phyloP scores from a whole-genome alignment of 208 protist species.

The Acanthamoeba lenticulata region DNA sequence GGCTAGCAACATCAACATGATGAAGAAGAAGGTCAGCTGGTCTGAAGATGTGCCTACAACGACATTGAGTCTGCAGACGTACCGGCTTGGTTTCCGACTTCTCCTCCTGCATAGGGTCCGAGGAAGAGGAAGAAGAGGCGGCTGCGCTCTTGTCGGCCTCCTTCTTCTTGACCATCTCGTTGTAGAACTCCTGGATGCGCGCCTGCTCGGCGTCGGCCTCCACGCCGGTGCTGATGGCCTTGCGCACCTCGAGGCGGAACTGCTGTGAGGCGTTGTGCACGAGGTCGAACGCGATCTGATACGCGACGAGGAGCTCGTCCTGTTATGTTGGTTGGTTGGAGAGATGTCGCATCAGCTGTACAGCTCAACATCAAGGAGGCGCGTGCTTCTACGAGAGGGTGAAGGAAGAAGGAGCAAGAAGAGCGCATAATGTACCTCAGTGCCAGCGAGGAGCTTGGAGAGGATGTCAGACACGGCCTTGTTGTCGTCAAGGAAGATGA shows the following conservation, averaged over 20 bases:
- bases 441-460: slow-evolving; percentile 82
- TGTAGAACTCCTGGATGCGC: slow-evolving; percentile 61
- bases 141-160: slow-evolving; percentile 19
- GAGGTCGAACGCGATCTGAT: slow-evolving; percentile 91
- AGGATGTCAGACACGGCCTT: slow-evolving; percentile 90
- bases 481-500: slow-evolving; percentile 94
- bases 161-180: slow-evolving; percentile 65
- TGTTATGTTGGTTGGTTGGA: not conserved
- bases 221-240: not conserved
- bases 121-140: not conserved
- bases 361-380: not conserved
- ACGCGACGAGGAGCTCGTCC: slow-evolving; percentile 85
- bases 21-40: not conserved
- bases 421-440: slow-evolving; percentile 87
- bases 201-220: slow-evolving; percentile 52
- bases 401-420: slow-evolving; percentile 84
- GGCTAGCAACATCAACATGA: too few species aligned
- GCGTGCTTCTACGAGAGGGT: not conserved
- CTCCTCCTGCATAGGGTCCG: slow-evolving; percentile 47
- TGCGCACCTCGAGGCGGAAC: slow-evolving; percentile 82
- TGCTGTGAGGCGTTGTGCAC: slow-evolving; percentile 86
- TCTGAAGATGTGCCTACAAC: not conserved
- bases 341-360: too few species aligned
- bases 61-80: not conserved
- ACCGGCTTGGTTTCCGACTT: not conserved